Percentiles rank a stretch among this genome's conserved stretches.
Evolutionary conservation across 441 rosid genomes (phyloP).

Genomic region (Populus hybrid): DNA sequence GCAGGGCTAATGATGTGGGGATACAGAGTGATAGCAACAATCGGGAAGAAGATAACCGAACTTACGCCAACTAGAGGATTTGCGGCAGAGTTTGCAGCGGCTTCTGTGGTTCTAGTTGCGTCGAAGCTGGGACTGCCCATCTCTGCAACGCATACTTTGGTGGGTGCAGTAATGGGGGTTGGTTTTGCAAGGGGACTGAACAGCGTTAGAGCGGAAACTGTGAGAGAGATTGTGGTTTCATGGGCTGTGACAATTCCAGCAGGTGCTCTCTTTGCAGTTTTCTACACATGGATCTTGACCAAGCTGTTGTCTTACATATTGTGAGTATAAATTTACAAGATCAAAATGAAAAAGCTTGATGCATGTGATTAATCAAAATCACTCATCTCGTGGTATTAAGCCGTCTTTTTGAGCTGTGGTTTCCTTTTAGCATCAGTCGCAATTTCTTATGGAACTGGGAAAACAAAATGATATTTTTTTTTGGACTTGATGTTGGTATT

Average conservation of each 20-base stretch:
- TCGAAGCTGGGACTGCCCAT: slow-evolving; percentile 93
- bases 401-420: slow-evolving; percentile 21
- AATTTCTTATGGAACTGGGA: not conserved
- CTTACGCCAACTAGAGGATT: slow-evolving; percentile 98
- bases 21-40: slow-evolving; percentile 93
- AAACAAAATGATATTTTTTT: slow-evolving; percentile 2
- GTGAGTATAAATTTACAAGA: slow-evolving; percentile 34
- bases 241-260: slow-evolving; percentile 95
- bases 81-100: slow-evolving; percentile 97
- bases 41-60: slow-evolving; percentile 96
- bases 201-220: slow-evolving; percentile 85
- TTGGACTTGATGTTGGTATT: not conserved
- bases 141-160: slow-evolving; percentile 93
- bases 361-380: slow-evolving; percentile 27
- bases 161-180: slow-evolving; percentile 98
- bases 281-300: slow-evolving; percentile 88
- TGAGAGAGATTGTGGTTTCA: slow-evolving; percentile 83
- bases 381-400: slow-evolving; percentile 16
- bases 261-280: slow-evolving; percentile 70
- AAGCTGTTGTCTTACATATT: slow-evolving; percentile 60
- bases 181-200: slow-evolving; percentile 97
- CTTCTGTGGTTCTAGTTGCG: slow-evolving; percentile 87
- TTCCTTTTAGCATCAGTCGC: slow-evolving; percentile 21
- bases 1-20: slow-evolving; percentile 96
- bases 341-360: slow-evolving; percentile 21